Evolutionary conservation across 139 green algal species (phyloP).

Genomic region (Coccomyxa sp.): DNA sequence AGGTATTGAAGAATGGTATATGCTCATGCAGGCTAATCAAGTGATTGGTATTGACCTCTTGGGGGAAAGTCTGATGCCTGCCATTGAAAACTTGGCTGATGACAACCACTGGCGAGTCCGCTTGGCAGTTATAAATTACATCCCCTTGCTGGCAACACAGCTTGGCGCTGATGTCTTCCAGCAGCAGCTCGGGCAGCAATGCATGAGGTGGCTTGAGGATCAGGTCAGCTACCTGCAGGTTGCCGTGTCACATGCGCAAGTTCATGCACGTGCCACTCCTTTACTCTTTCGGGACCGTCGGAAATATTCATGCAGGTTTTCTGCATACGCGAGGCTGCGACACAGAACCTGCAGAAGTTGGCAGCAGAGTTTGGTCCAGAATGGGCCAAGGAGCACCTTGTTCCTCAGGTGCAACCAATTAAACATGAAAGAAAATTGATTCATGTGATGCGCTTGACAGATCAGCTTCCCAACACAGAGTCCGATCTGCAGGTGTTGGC

Average conservation of each 20-base stretch:
- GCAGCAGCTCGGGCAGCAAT: slow-evolving; percentile 90
- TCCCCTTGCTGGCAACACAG: slow-evolving; percentile 93
- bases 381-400: slow-evolving; percentile 87
- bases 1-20: too few species aligned
- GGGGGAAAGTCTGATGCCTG: slow-evolving; percentile 86
- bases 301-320: slow-evolving; percentile 49
- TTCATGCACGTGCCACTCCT: too few species aligned
- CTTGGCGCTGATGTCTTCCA: slow-evolving; percentile 53
- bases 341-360: slow-evolving; percentile 81
- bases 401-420: slow-evolving; percentile 75
- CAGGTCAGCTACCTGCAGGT: slow-evolving; percentile 36
- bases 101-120: slow-evolving; percentile 98
- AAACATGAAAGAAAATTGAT: not conserved
- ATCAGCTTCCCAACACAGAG: not conserved
- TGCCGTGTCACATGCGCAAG: slow-evolving; percentile 9
- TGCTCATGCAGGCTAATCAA: slow-evolving; percentile 34
- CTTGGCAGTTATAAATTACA: slow-evolving; percentile 97
- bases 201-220: slow-evolving; percentile 93
- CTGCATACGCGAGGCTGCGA: slow-evolving; percentile 89
- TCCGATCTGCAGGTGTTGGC: slow-evolving; percentile 28
- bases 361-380: slow-evolving; percentile 90
- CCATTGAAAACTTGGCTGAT: slow-evolving; percentile 94
- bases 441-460: not conserved
- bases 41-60: slow-evolving; percentile 31
- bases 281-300: too few species aligned